Evolutionary conservation across 2,329 filamentous ascomycete species (phyloP), one percentile per base, ranked within the genome.

Genomic region (Elsinoe perseae): DNA sequence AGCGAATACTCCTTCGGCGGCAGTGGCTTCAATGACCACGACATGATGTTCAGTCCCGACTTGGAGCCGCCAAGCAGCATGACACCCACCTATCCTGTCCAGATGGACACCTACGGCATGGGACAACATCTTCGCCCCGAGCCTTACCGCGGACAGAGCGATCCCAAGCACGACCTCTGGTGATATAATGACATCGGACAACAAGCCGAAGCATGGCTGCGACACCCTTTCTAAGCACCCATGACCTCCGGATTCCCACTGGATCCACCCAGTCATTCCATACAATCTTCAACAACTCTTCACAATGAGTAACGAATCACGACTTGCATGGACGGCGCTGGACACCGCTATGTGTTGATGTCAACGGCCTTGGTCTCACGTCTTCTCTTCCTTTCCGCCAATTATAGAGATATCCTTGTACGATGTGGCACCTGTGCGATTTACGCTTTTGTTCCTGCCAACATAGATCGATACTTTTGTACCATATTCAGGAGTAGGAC

Each of bases 361-460:
- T 23, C 16, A n/a, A 52, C 28, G 40, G 40, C 44, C 44, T 14
- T 27, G 21, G 48, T 20, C 38, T 52, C 28, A 52, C 16, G 14
- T 10, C 18, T 23, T 32, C 30, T 20, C 20, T 38, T 52, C 28
- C 27, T 21, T 10, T 18, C 20, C 20, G 23, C 28, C 48, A 34
- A 8, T 52, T 52, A 52, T 52, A 52, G 48, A 52, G 30, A 52
- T 52, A 48, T 48, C 43, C 48, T 25, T 52, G 48, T 52, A 52
- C 48, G 10, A 52, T 32, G 36, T 52, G 48, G 28, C 27, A 21
- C n/a, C 12, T 28, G 25, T 32, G 3, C 27, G 18, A 18, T 38
- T 14, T 36, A 32, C 38, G 48, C 30, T 23, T 38, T 38, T 18
- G 16, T 38, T 52, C 32, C 48, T 52, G 28, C 48, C 48, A 52